phyloP scores from a whole-genome alignment of 2,329 filamentous ascomycete species.

The Colletotrichum sp. region DNA sequence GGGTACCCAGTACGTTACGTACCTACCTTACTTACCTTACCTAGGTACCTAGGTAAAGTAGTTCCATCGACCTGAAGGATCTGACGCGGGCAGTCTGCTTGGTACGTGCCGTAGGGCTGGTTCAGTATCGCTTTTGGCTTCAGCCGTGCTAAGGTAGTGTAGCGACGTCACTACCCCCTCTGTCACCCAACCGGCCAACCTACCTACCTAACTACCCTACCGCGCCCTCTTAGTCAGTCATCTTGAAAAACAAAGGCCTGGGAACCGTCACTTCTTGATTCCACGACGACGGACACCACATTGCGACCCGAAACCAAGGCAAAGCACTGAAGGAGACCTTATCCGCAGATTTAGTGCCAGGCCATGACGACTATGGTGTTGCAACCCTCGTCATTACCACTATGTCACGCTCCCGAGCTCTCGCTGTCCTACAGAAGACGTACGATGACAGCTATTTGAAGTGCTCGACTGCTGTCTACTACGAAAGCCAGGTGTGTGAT shows the following conservation, averaged over 20 bases:
- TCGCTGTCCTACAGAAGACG: slow-evolving; percentile 88
- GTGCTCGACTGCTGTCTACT: slow-evolving; percentile 95
- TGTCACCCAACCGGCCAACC: not conserved
- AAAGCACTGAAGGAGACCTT: not conserved
- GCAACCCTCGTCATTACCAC: slow-evolving; percentile 23
- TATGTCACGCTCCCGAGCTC: slow-evolving; percentile 60
- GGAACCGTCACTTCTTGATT: not conserved
- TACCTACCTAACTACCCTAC: not conserved
- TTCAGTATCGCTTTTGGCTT: not conserved
- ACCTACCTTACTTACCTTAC: no score
- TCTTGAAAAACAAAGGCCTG: not conserved
- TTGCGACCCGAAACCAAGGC: not conserved
- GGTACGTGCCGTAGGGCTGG: not conserved
- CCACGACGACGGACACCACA: not conserved
- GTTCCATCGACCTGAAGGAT: not conserved
- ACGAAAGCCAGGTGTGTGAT: slow-evolving; percentile 81
- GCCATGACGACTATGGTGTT: slow-evolving; percentile 11
- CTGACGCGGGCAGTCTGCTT: not conserved
- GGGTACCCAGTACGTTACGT: no score
- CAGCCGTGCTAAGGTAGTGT: not conserved
- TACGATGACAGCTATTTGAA: slow-evolving; percentile 96
- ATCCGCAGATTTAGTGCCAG: not conserved
- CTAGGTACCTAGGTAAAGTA: not conserved
- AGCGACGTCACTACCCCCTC: slow-evolving; percentile 13
- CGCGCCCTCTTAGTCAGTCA: not conserved